phyloP scores from a whole-genome alignment of 495 filamentous ascomycete species.

The Lepidopterella palustris region DNA sequence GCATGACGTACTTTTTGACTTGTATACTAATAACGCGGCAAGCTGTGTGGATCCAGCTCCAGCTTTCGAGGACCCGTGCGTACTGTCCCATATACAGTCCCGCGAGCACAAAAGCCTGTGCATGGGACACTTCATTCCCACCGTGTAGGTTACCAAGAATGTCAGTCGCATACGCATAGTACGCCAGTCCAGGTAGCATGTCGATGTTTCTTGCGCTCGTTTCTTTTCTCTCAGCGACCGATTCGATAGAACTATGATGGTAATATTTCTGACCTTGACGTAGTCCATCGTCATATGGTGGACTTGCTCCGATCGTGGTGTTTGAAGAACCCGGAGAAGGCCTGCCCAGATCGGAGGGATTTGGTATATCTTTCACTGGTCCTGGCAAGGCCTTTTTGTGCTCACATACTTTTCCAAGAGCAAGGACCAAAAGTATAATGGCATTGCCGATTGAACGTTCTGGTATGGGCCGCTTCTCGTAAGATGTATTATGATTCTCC shows the following conservation, averaged over 20 bases:
- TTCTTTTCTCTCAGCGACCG: constrained; percentile 1
- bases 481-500: constrained; percentile 10
- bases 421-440: constrained; percentile 73
- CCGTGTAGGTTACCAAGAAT: constrained; percentile 80
- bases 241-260: constrained; percentile 40
- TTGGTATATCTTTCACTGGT: constrained; percentile 42
- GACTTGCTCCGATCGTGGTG: constrained; percentile 5
- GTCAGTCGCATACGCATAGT: constrained; percentile 77
- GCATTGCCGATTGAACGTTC: constrained; percentile 63
- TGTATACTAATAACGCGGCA: constrained; percentile 70
- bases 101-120: constrained; percentile 79
- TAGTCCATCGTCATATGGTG: neutral
- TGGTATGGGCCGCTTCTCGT: constrained; percentile 31
- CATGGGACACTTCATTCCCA: constrained; percentile 69
- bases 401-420: constrained; percentile 77
- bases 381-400: constrained; percentile 57
- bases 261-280: constrained; percentile 52
- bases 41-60: constrained; percentile 77
- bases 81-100: constrained; percentile 85
- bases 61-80: constrained; percentile 81
- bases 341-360: constrained; percentile 25
- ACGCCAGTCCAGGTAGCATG: constrained; percentile 78
- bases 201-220: constrained; percentile 60
- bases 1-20: constrained; percentile 57
- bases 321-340: constrained; percentile 18